Evolutionary conservation across 1,284 basidiomycete genomes (phyloP), one percentile per base, ranked within the genome.

Genomic region (Crucibulum parvulum): DNA sequence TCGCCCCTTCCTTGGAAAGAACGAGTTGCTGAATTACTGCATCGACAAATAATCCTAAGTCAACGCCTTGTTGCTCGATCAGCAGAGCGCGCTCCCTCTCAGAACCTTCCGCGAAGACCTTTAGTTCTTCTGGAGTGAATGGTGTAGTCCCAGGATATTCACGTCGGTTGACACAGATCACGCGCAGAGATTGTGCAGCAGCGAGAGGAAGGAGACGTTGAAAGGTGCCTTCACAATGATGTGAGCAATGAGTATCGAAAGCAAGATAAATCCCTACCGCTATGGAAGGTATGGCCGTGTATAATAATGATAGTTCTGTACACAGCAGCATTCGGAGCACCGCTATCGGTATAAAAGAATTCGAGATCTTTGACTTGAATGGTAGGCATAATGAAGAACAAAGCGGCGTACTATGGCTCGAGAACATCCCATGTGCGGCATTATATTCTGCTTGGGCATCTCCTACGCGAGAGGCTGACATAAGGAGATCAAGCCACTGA

Each of bases 271-370:
- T 39, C 7, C 66, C 3, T 53, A 70, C 69, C 69, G 45, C 55
- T 65, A 46, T 72, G 69, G 39, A 64, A 70, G 1, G 66, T 66
- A 46, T 69, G 68, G 5, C 71, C 69, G 56, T 72, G 71, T 24
- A 71, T 62, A 7, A 69, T 41, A 6, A 71, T 52, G 10, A 68
- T 51, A 1, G 71, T 71, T 7, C 56, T 48, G 51, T 72, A 72
- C 34, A 62, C 50, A 8, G 45, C 34, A 18, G 48, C 58, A 37
- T 45, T 41, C 7, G 63, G 37, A n/a, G 56, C 54, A 24, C 68
- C 69, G 38, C 61, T 70, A 50, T 72, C 69, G 2, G 56, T 59
- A 51, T 69, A 72, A 48, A 58, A 66, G 55, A 68, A 72, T 51
- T 60, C 56, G 35, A 66, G 48, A n/a, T 48, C 38, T 37, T 24